phyloP scores from a whole-genome alignment of 1,284 basidiomycete genomes.

The Ceratobasidium papillatum region DNA sequence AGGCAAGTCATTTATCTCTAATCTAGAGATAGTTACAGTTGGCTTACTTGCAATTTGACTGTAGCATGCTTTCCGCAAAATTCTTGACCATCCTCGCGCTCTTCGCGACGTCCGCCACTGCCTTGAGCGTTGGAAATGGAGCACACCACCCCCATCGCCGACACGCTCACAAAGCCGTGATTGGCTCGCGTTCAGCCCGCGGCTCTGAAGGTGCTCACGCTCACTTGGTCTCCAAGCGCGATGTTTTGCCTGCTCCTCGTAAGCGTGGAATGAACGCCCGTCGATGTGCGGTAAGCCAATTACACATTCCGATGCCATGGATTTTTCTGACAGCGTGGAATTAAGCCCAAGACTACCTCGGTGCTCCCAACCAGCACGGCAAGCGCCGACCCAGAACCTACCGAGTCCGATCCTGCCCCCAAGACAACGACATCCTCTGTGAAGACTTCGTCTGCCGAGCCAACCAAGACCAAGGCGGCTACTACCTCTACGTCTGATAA shows the following conservation, averaged over 20 bases:
- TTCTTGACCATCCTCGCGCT: slow-evolving; percentile 10
- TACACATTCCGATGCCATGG: neutral
- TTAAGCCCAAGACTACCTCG: slow-evolving; percentile 8
- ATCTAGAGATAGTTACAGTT: neutral
- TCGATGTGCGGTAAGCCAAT: slow-evolving; percentile 31
- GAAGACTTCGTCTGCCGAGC: neutral
- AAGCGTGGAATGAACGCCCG: slow-evolving; percentile 29
- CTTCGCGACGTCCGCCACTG: slow-evolving; percentile 18
- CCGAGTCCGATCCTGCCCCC: slow-evolving; percentile 9
- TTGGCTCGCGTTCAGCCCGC: slow-evolving; percentile 11
- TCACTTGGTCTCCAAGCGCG: neutral
- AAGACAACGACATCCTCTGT: slow-evolving; percentile 26
- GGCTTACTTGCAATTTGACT: neutral
- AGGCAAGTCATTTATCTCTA: neutral
- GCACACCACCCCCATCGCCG: slow-evolving; percentile 10
- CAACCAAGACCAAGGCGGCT: neutral
- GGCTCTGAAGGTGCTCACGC: neutral
- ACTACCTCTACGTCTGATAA: slow-evolving; percentile 23
- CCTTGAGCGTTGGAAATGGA: slow-evolving; percentile 6
- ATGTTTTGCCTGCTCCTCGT: neutral
- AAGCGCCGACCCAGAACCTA: neutral
- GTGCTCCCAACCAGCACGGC: neutral
- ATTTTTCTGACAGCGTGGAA: neutral
- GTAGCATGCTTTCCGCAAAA: slow-evolving; percentile 18
- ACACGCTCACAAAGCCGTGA: neutral